Evolutionary conservation across 345 rosid species (phyloP), one percentile per base, ranked within the genome.

Genomic region (Raphanus sativus): DNA sequence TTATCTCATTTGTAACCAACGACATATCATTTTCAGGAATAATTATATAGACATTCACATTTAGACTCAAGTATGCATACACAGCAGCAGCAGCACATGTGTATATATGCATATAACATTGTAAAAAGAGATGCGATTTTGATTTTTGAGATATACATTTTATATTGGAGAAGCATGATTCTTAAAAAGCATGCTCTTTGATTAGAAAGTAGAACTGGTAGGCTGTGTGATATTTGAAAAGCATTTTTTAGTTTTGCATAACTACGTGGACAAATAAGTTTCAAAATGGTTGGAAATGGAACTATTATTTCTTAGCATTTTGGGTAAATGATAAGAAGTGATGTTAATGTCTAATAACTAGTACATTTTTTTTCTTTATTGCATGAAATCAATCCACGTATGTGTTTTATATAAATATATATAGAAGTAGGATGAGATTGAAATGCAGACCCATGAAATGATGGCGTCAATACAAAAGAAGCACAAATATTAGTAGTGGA

Each of bases 11-110:
- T 62, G 28, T 65, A 77, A 71, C 80, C 50, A 70, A 70, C 66
- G 71, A 77, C 80, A 70, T 77, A 77, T 77, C 69, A 52, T 68
- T 24, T 24, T 62, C 80, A 76, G 30, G 74, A 32, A 62, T 36
- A 8, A 26, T 69, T 48, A 45, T 62, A 6, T 48, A 77, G 70
- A 16, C 59, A 70, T 70, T 77, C 36, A 70, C 40, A 64, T 28
- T 55, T 56, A 70, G 80, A 77, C 61, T 77, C 75, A 77, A 71
- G 54, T 32, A 26, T 65, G 76, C 17, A 71, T 38, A n/a, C 71
- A 70, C 71, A 58, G 62, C 29, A 77, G 54, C 71, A 58, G 62
- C 16, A 16, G 66, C 76, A 71, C 76, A 71, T 65, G 72, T 60
- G 67, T 64, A n/a, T 63, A 70, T 16, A 34, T n/a, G 15, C 62